Evolutionary conservation across 225 moss, liverwort and hornwort species (phyloP), one percentile per base, ranked within the genome.

Genomic region (Climacium dendroides): DNA sequence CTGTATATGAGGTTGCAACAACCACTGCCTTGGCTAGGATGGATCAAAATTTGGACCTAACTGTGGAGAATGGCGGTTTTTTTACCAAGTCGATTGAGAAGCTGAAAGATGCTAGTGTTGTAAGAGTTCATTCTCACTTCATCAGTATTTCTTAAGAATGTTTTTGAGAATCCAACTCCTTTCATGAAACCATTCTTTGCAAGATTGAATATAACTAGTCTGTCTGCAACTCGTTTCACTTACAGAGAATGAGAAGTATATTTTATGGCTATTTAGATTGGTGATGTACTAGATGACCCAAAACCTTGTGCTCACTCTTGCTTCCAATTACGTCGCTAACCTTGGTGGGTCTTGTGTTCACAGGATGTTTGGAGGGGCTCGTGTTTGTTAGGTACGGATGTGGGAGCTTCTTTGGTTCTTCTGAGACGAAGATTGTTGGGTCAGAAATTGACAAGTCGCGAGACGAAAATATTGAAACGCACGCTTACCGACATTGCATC

Each of bases 361-460:
- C 87, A 94, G 94, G 94, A 94, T 89, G 82, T 93, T 69, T 94
- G 94, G 94, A 93, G 92, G 89, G 94, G 94, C 64, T 93, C 94
- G 20, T 91, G 93, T 87, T 88, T 94, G 84, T 92, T 94, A 86
- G 94, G 94, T 76, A 94, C 90, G 79, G 94, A 94, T 89, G 93
- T 94, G 66, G 94, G 89, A 89, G 91, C 90, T 83, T 90, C 94
- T 61, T 85, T 92, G 81, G 93, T 94, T 64, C 94, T 94, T 89
- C 59, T 94, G 57, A 94, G 94, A 83, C 93, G 92, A 85, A 92
- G 67, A 88, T 15, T 89, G 43, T 58, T 90, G 58, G 94, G 94
- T 37, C 92, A 93, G 78, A 90, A 91, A 84, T 64, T 93, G 88
- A 94, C 94, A 64, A 89, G 80, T 81, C 93, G 92, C 65, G 94